Conservation (phyloP, 441 rosid species). For the Populus tomentosa region DNA sequence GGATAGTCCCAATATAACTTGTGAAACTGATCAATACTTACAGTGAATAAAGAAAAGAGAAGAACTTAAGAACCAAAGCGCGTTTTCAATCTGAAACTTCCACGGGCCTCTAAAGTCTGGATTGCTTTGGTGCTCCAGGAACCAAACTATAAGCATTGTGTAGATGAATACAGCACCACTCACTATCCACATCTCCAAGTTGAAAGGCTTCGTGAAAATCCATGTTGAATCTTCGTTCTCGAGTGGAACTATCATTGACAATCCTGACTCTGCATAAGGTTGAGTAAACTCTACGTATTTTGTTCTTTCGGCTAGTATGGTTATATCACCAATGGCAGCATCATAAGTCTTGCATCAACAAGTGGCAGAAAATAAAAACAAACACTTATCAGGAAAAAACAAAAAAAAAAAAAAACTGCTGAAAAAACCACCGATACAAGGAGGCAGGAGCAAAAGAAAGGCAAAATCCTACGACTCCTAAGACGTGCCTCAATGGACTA, state of each 20-base stretch:
- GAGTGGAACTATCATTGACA: conserved; percentile 33
- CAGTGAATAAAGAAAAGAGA: conserved; percentile 34
- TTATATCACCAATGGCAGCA: conserved; percentile 36
- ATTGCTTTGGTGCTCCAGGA: conserved; percentile 29
- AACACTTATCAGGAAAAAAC: neutral
- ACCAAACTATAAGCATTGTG: conserved; percentile 36
- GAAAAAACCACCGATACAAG: neutral
- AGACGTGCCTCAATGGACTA: too few relatives aligned
- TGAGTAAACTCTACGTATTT: conserved; percentile 39
- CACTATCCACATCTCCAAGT: conserved; percentile 27
- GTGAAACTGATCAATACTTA: neutral
- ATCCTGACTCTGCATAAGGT: conserved; percentile 36
- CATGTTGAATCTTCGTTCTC: conserved; percentile 22
- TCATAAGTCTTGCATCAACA: conserved; percentile 20
- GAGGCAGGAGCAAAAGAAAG: too few relatives aligned
- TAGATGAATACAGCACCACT: conserved; percentile 26
- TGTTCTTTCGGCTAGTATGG: conserved; percentile 28
- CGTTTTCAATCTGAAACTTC: conserved; percentile 29
- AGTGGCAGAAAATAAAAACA: neutral
- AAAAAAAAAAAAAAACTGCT: neutral
- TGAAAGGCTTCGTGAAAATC: conserved; percentile 42
- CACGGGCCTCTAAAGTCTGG: conserved; percentile 31
- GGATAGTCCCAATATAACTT: neutral
- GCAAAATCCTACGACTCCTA: too few relatives aligned
- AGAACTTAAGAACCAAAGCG: conserved; percentile 37